phyloP scores from a whole-genome alignment of 2,329 filamentous ascomycete genomes.

The Neofusicoccum umdonicola region DNA sequence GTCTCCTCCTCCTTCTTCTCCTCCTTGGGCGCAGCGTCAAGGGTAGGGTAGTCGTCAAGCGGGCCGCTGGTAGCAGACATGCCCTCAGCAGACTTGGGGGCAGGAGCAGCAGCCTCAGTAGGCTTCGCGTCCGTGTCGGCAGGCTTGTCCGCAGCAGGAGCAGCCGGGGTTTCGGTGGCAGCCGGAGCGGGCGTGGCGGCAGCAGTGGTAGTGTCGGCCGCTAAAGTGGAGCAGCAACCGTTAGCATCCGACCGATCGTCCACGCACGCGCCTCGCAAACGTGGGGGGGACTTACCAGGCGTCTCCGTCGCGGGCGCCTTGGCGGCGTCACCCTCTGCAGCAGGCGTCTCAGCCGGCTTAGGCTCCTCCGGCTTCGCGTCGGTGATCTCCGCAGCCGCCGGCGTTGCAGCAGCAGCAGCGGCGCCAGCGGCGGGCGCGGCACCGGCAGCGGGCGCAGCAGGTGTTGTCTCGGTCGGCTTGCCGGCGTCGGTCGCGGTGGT shows the following conservation, averaged over 20 bases:
- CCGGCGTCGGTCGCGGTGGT: constrained; percentile 25
- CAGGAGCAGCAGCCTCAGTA: background rate
- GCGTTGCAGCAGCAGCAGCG: background rate
- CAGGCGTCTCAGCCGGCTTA: constrained; percentile 10
- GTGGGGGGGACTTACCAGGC: background rate
- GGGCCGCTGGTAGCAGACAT: constrained; percentile 42
- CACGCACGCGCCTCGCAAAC: background rate
- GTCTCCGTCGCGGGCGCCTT: constrained; percentile 19
- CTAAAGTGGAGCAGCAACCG: background rate
- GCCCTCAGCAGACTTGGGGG: constrained; percentile 14
- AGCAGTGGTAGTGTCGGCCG: constrained; percentile 19
- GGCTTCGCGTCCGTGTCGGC: background rate
- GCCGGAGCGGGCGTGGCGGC: constrained; percentile 20
- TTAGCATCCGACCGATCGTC: background rate
- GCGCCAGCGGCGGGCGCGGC: constrained; percentile 28
- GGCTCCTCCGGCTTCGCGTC: constrained; percentile 21
- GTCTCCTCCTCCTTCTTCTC: constrained; percentile 17
- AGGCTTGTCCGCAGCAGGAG: constrained; percentile 13
- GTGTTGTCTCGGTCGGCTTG: constrained; percentile 35
- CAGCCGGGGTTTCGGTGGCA: constrained; percentile 12
- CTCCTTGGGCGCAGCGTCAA: constrained; percentile 24
- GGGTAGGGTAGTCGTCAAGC: constrained; percentile 32
- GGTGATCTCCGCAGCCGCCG: constrained; percentile 28
- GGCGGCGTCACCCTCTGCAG: constrained; percentile 20
- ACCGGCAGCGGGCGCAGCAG: constrained; percentile 26